Conservation (phyloP, 371 early-diverging fungal genomes). For the Mortierella sp. region DNA sequence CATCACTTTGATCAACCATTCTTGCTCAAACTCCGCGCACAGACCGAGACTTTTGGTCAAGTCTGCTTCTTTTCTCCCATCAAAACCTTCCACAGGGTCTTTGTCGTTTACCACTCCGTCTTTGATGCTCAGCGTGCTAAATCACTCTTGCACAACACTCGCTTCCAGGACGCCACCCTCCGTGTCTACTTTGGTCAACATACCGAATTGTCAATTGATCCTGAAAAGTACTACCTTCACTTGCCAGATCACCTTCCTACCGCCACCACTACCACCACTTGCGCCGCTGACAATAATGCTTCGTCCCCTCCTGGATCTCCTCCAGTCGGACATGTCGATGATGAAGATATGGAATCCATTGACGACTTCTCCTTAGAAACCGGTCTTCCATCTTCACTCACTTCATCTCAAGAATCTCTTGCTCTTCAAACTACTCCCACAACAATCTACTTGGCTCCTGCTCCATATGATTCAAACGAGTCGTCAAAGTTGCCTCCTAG, state of each 20-base stretch:
- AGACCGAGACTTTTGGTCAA: slow-evolving; percentile 38
- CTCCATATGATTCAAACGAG: slow-evolving; percentile 16
- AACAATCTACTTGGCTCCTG: slow-evolving; percentile 1
- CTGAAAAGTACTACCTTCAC: slow-evolving; percentile 61
- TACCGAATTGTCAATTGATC: slow-evolving; percentile 64
- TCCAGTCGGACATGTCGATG: slow-evolving; percentile 81
- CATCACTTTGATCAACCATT: slow-evolving; percentile 59
- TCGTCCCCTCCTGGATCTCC: slow-evolving; percentile 91
- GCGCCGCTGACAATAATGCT: slow-evolving; percentile 55
- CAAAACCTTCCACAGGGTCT: slow-evolving; percentile 48
- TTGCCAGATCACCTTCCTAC: slow-evolving; percentile 70
- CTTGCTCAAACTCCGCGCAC: slow-evolving; percentile 39
- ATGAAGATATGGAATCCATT: slow-evolving; percentile 67
- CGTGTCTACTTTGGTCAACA: slow-evolving; percentile 78
- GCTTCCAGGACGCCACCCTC: slow-evolving; percentile 41
- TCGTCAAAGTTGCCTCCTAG: slow-evolving; percentile 4
- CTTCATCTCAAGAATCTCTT: neutral
- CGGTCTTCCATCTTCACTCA: neutral
- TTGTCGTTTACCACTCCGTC: slow-evolving; percentile 60
- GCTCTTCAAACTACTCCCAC: neutral
- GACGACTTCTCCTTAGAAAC: slow-evolving; percentile 39
- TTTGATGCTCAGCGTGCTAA: slow-evolving; percentile 62
- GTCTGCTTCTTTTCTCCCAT: slow-evolving; percentile 56
- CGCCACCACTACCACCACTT: slow-evolving; percentile 19
- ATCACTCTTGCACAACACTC: slow-evolving; percentile 56